Base-by-base conservation (phyloP, 1,284 basidiomycete species). In the Boletus chippewaensis region DNA sequence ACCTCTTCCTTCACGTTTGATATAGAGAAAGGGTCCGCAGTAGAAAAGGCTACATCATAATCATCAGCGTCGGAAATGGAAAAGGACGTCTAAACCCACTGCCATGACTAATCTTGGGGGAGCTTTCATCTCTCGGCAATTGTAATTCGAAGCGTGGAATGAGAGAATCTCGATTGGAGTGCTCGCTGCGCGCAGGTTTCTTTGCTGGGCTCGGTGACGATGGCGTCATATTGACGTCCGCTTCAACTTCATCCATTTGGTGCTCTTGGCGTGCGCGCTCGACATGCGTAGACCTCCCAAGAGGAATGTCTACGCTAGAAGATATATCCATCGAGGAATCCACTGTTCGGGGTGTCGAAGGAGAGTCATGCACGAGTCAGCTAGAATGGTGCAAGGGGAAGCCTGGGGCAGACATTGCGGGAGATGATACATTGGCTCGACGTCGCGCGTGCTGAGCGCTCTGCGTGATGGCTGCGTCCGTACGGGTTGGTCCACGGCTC, bases 391-490 rank as follows among this genome's bases (percentile, higher is more conserved):
- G 41, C 22, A 64, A 60, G 12, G 58, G 52, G 34, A 63, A 62
- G 5, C 43, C 45, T 22, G 61, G 57, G 13, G 26, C 18, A 42
- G 59, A 54, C 16, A 64, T 46, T 5, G 61, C 63, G 16, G 63
- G 57, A 15, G 64, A 68, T 0, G 65, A 65, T 44, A 65, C 24
- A 38, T 55, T 64, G 5, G 56, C 61, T 42, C 63, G 50, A 41
- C 64, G 64, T 11, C 66, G 61, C 57, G 72, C 69, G 22, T 18
- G 18, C 18, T 18, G 18, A 18, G 18, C 75, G 73, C 36, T 81
- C 76, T 5, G 73, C 70, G 58, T 86, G 85, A 65, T 86, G 86
- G n/a, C 76, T 77, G 13, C 82, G 75, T 11, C 84, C 86, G 50
- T 82, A 80, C 0, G 84, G 84, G 38, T 4, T 65, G 65, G 45